These are phyloP conservation scores for Lipomyces yarrowii DNA, from an alignment of 1,139 yeast species.

Conservation along the genomic window DNA sequence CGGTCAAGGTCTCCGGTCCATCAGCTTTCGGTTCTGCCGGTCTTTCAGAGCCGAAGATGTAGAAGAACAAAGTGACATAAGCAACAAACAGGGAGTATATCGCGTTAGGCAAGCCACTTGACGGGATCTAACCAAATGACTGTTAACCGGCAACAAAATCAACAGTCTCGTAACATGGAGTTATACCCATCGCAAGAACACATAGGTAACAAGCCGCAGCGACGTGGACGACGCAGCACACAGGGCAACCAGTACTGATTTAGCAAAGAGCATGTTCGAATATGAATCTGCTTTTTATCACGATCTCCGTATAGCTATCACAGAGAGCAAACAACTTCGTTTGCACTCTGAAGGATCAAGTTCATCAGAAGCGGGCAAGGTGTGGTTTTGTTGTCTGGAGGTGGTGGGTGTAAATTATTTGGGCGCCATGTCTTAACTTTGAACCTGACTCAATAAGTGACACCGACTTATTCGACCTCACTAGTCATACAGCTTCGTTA, in stretches of 20 bases:
- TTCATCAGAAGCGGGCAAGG: background rate
- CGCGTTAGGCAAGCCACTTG: constrained; percentile 14
- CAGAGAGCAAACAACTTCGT: background rate
- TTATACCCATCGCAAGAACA: constrained; percentile 28
- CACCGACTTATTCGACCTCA: background rate
- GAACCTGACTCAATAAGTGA: background rate
- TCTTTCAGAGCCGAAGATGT: constrained; percentile 6
- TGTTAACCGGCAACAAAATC: background rate
- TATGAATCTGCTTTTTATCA: background rate
- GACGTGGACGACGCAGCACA: constrained; percentile 10
- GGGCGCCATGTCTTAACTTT: background rate
- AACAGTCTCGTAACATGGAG: background rate
- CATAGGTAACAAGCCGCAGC: constrained; percentile 17
- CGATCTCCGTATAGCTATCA: background rate
- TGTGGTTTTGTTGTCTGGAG: background rate
- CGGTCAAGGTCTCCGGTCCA: background rate
- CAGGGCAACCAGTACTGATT: background rate
- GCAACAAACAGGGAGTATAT: constrained; percentile 11
- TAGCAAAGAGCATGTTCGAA: background rate
- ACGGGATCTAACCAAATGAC: constrained; percentile 8
- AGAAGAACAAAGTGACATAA: background rate
- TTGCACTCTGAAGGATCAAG: background rate
- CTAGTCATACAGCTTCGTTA: background rate
- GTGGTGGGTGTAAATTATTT: background rate
- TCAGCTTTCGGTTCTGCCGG: background rate